A percentile compares a stretch with the other conserved stretches of the same genome.
These are phyloP conservation scores for Colletotrichum sidae DNA, from an alignment of 2,329 filamentous ascomycete genomes.

Conservation along the genomic window DNA sequence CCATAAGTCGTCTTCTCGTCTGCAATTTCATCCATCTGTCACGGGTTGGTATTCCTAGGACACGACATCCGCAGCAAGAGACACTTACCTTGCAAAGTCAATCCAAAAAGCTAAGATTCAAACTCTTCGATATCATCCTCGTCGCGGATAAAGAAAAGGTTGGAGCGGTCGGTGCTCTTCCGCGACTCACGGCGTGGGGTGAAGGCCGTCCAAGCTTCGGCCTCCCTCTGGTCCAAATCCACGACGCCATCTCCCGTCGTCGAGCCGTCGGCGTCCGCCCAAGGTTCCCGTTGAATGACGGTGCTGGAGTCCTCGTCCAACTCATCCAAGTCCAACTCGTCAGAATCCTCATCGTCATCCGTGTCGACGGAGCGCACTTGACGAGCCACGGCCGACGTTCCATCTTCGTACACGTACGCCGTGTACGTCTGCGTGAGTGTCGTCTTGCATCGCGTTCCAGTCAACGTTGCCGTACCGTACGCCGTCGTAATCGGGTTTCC, in stretches of 20 bases:
- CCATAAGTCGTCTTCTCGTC: neutral
- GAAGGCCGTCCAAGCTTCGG: slow-evolving; percentile 17
- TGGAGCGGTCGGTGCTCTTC: neutral
- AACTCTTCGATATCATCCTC: neutral
- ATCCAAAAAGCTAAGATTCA: neutral
- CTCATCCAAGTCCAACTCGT: neutral
- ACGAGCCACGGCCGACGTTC: slow-evolving; percentile 14
- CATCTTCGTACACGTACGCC: slow-evolving; percentile 33
- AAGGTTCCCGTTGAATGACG: slow-evolving; percentile 7
- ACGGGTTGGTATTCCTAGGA: neutral
- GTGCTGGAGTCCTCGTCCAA: neutral
- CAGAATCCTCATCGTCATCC: neutral
- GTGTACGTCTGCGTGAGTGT: slow-evolving; percentile 38
- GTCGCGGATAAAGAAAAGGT: slow-evolving; percentile 11
- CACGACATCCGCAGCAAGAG: neutral
- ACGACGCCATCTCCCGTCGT: slow-evolving; percentile 1
- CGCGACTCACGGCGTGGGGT: slow-evolving; percentile 18
- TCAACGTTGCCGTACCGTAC: slow-evolving; percentile 25
- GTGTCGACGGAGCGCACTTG: slow-evolving; percentile 6
- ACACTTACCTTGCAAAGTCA: neutral
- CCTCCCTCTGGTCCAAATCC: slow-evolving; percentile 9
- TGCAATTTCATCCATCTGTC: neutral
- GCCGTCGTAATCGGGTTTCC: slow-evolving; percentile 23
- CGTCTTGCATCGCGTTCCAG: slow-evolving; percentile 31
- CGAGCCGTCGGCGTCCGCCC: slow-evolving; percentile 5